Evolutionary conservation across 2,329 filamentous ascomycete genomes (phyloP), one percentile per base, ranked within the genome.

Genomic region (Aspergillus flavus): DNA sequence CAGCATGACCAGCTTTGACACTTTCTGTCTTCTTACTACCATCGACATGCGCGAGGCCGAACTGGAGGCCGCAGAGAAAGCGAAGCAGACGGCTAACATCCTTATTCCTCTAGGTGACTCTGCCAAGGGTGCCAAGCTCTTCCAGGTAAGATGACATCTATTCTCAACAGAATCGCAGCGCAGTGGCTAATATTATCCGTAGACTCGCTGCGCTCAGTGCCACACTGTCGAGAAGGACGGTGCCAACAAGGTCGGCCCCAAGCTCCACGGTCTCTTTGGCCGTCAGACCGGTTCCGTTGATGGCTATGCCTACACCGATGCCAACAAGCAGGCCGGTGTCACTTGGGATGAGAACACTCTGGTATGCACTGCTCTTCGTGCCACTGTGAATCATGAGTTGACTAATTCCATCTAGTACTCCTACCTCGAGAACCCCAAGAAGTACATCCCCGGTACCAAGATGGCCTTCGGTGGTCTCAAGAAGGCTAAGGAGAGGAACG

Each of bases 351-450:
- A 97, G 79, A 81, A 89, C 70, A 91, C 92, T 82, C 88, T 99
- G 75, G 91, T 94, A 87, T 64, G 87, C 32, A 39, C 32, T 79
- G 11, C 12, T 23, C n/a, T 53, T 39, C 3, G 30, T 12, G 6
- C 26, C 16, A 9, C 43, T 21, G 12, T 34, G 64, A 52, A 32
- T 10, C 10, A 21, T 32, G 30, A 1, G 46, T 70, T 69, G 66
- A 72, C 46, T 46, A 39, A 56, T 14, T 36, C 34, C 5, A 21
- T 69, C 56, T 74, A 94, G 92, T 98, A 97, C 84, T 87, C 90
- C 72, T 99, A 99, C 90, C 94, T 99, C 78, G 95, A 99, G 89
- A 98, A 98, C 91, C 95, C 95, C 85, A 99, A 99, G 91, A 98
- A 98, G 89, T 99, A 94, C 89, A 97, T 99, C 71, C 95, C 95